Base-by-base conservation (phyloP, 1,284 basidiomycete species). In the Apiotrichum gamsii region DNA sequence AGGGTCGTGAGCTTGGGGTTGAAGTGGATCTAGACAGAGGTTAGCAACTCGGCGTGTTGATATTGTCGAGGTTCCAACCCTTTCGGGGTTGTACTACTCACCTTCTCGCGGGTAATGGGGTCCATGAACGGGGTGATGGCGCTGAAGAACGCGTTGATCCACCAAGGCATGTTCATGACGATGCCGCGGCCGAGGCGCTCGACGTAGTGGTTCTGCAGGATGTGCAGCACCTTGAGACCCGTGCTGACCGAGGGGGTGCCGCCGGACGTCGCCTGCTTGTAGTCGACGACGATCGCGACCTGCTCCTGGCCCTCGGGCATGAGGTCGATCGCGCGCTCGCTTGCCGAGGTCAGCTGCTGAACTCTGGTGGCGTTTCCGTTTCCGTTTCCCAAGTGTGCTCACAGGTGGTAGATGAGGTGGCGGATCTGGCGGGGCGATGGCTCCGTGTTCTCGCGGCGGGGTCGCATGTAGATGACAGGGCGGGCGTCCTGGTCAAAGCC, bases 131-230 rank as follows among this genome's bases (percentile, higher is more conserved):
- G 89, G 8, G 82, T 75, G 56, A 95, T 85, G 31, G 84, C 86
- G 54, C 84, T 84, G 74, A 90, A 93, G 76, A 90, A 90, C 62
- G 88, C 87, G 63, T 75, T 85, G 48, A 90, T 78, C 44, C 89
- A 73, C 70, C 70, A 72, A 13, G 90, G 89, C 42, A 90, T 82
- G 65, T 91, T 90, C 41, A 86, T 81, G 31, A 93, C 83, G 32
- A 93, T 76, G 13, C 87, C 90, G 16, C 87, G 79, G 18, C 90
- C 90, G 24, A 94, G 79, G 5, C 67, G 62, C 72, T 93, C 90
- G 28, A 86, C 84, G 61, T 95, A 95, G 69, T 94, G 89, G 56
- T 89, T 82, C 69, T 94, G 90, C 31, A 95, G 76, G 56, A 95
- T 90, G 51, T 80, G 76, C 19, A 91, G 76, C 2, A 87, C 85